Evolutionary conservation across 2,329 filamentous ascomycete species (phyloP).

Genomic region (Lecanicillium sp.): DNA sequence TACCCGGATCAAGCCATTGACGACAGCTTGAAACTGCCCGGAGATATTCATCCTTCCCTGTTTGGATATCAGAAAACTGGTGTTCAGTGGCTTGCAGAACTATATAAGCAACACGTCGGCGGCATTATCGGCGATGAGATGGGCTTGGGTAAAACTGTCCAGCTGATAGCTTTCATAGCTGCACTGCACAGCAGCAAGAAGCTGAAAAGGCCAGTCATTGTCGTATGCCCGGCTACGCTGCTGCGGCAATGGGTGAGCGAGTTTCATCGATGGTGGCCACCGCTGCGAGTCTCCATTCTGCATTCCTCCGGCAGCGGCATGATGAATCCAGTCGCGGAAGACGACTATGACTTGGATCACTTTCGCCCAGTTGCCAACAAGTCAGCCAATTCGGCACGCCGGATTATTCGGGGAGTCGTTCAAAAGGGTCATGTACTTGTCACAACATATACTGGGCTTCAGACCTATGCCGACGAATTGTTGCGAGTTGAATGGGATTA

Average conservation of each 20-base stretch:
- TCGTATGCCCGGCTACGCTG: constrained; percentile 90
- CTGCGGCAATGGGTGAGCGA: constrained; percentile 98
- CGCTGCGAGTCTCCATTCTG: constrained; percentile 88
- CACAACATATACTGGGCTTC: constrained; percentile 92
- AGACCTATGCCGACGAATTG: constrained; percentile 78
- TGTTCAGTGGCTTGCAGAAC: constrained; percentile 90
- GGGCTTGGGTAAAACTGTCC: constrained; percentile 90
- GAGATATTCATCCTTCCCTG: constrained; percentile 84
- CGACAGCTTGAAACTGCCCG: constrained; percentile 71
- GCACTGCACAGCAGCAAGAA: constrained; percentile 87
- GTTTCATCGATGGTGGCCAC: constrained; percentile 99
- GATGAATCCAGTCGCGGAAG: constrained; percentile 66
- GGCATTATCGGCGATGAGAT: constrained; percentile 97
- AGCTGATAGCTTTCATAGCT: constrained; percentile 69
- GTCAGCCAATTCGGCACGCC: constrained; percentile 55
- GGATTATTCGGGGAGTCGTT: constrained; percentile 74
- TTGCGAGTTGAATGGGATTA: constrained; percentile 86
- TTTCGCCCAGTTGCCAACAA: constrained; percentile 24
- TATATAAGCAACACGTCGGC: constrained; percentile 82
- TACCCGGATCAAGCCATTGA: constrained; percentile 67
- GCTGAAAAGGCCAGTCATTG: constrained; percentile 74
- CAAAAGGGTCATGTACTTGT: constrained; percentile 86
- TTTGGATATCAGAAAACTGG: constrained; percentile 98
- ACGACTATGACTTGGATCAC: constrained; percentile 41
- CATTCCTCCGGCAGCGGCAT: constrained; percentile 96